Evolutionary conservation across 441 rosid species (phyloP), one percentile per base, ranked within the genome.

Genomic region (Aleurites moluccanus): DNA sequence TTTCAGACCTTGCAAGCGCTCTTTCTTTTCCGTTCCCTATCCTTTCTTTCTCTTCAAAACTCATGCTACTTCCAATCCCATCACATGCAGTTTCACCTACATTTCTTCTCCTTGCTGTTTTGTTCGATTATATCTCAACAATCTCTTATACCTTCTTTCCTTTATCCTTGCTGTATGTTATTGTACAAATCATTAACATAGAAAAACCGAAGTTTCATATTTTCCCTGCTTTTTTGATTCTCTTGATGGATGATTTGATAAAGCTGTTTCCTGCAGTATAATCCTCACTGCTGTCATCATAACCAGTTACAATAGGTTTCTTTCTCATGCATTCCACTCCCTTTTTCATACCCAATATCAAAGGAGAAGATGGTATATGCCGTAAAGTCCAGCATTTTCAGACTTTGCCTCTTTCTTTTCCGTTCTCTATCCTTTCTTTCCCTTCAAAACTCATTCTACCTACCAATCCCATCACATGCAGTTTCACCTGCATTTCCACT

Each of bases 331-430:
- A 88, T 74, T 91, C 94, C 47, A 90, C 93, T 45, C 97, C 94
- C 77, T 90, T 95, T 76, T 88, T 91, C 87, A 87, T 80, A 3
- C 93, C 80, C 63, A 86, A 78, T 59, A 95, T 75, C 81, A 93
- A 78, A 59, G 96, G 98, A 73, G 99, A 95, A 50, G 99, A 95
- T 68, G 97, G 97, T 68, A 92, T 85, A 68, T 91, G 86, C 49
- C 89, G 82, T 75, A 93, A 84, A 64, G 86, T 86, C 84, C 92
- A 25, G 93, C 89, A 53, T 97, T 95, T 77, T 90, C 97, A 2
- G 97, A 91, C 87, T 97, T 87, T 70, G 4, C 72, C 79, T 82
- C 86, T 86, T 67, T 85, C 92, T 78, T 86, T 89, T 11, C 38
- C 35, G 0, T 60, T 60, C 35, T 60, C 64, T 16, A 13, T 14